Evolutionary conservation across 2,329 filamentous ascomycete species (phyloP).

Genomic region (Fusarium sp.): DNA sequence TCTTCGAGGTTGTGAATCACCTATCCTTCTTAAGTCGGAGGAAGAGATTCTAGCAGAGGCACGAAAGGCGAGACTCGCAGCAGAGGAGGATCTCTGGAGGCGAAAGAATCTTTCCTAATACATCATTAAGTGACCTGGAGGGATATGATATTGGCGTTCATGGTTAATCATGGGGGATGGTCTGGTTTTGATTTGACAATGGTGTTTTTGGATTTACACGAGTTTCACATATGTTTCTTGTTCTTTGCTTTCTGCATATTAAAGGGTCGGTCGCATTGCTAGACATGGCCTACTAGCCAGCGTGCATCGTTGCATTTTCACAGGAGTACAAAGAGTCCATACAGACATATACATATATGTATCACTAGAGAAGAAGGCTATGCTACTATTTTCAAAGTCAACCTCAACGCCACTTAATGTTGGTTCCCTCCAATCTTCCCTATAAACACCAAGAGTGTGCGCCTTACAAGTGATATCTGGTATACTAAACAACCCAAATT

Average conservation of each 20-base stretch:
- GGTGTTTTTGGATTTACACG: conserved; percentile 8
- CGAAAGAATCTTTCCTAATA: conserved; percentile 58
- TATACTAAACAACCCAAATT: conserved; percentile 27
- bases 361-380: conserved; percentile 42
- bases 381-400: conserved; percentile 39
- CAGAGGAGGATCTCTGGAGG: conserved; percentile 63
- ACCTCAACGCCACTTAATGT: conserved; percentile 34
- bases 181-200: conserved; percentile 19
- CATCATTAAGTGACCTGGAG: background rate
- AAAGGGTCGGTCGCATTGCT: conserved; percentile 34
- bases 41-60: conserved; percentile 64
- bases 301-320: conserved; percentile 46
- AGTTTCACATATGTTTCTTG: conserved; percentile 20
- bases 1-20: conserved; percentile 67
- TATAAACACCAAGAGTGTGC: conserved; percentile 2
- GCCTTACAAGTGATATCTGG: conserved; percentile 11
- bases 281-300: conserved; percentile 38
- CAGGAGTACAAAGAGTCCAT: conserved; percentile 31
- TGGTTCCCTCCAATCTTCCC: conserved; percentile 8
- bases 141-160: conserved; percentile 16
- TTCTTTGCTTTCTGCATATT: conserved; percentile 24
- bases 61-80: conserved; percentile 54
- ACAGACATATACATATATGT: conserved; percentile 18
- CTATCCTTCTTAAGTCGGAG: conserved; percentile 57
- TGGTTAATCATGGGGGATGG: conserved; percentile 1